Percentiles rank a stretch among this genome's conserved stretches.
Evolutionary conservation across 2,329 filamentous ascomycete species (phyloP).

Genomic region (Teratosphaeria destructans): DNA sequence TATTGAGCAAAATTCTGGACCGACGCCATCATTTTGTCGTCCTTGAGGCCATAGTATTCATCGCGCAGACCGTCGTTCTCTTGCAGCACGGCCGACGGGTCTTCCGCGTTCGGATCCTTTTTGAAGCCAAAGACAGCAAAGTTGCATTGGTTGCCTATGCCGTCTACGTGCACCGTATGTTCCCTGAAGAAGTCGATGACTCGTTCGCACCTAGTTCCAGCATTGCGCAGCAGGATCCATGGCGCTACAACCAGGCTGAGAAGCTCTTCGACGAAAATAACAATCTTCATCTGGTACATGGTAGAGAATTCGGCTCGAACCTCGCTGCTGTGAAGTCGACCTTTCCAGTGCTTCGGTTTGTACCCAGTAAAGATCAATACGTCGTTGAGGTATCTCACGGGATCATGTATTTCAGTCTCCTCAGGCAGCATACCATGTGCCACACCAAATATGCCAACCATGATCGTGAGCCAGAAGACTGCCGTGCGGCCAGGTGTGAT

Average conservation of each 20-base stretch:
- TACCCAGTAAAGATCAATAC: conserved; percentile 93
- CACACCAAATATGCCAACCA: conserved; percentile 73
- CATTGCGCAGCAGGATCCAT: conserved; percentile 73
- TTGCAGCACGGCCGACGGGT: conserved; percentile 25
- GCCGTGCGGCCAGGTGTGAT: conserved; percentile 80
- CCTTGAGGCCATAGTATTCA: conserved; percentile 89
- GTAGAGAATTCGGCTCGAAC: conserved; percentile 82
- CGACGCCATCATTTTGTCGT: conserved; percentile 96
- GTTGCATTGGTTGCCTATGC: conserved; percentile 89
- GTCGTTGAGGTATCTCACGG: conserved; percentile 75
- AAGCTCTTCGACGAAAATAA: conserved; percentile 88
- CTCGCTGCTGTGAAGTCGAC: conserved; percentile 83
- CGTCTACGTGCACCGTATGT: conserved; percentile 94
- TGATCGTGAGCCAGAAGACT: conserved; percentile 78
- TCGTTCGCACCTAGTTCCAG: conserved; percentile 81
- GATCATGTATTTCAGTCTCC: conserved; percentile 82
- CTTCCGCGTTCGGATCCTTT: conserved; percentile 51
- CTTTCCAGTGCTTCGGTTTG: conserved; percentile 78
- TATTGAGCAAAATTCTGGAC: conserved; percentile 93
- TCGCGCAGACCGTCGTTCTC: conserved; percentile 52
- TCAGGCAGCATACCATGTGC: conserved; percentile 73
- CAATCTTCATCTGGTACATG: conserved; percentile 82
- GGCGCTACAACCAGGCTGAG: conserved; percentile 87
- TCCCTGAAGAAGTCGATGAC: conserved; percentile 97
- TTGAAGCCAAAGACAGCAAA: conserved; percentile 98